Conservation (phyloP, 306 rosid genomes). For the Acacia melanoxylon region DNA sequence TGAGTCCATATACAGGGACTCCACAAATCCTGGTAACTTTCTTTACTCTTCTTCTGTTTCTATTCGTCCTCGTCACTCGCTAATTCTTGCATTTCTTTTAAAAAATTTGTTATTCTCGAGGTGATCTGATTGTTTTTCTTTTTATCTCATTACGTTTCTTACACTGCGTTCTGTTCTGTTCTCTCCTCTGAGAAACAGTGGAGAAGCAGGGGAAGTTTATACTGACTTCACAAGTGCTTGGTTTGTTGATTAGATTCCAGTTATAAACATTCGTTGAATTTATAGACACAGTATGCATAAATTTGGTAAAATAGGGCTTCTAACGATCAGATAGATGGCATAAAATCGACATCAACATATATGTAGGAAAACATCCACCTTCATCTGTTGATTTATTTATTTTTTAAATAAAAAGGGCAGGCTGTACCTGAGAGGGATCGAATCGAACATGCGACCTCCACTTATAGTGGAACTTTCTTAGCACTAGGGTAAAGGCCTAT, state of each 20-base stretch:
- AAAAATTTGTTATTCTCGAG: neutral
- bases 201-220: neutral
- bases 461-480: no score
- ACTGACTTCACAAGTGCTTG: neutral
- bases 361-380: neutral
- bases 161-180: neutral
- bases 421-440: no score
- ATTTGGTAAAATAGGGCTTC: neutral
- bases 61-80: neutral
- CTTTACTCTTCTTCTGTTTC: neutral
- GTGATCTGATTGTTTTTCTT: neutral
- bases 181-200: neutral
- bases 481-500: no score
- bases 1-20: slow-evolving; percentile 62
- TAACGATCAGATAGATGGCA: neutral
- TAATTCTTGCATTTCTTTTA: neutral
- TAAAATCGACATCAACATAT: neutral
- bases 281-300: neutral
- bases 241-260: neutral
- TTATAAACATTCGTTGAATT: neutral
- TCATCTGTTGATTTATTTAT: no score
- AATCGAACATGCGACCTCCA: no score
- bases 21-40: slow-evolving; percentile 50
- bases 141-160: neutral
- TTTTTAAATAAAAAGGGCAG: no score